These are phyloP conservation scores for Psilocybe cubensis DNA, from an alignment of 768 basidiomycete species.

Conservation along the genomic window DNA sequence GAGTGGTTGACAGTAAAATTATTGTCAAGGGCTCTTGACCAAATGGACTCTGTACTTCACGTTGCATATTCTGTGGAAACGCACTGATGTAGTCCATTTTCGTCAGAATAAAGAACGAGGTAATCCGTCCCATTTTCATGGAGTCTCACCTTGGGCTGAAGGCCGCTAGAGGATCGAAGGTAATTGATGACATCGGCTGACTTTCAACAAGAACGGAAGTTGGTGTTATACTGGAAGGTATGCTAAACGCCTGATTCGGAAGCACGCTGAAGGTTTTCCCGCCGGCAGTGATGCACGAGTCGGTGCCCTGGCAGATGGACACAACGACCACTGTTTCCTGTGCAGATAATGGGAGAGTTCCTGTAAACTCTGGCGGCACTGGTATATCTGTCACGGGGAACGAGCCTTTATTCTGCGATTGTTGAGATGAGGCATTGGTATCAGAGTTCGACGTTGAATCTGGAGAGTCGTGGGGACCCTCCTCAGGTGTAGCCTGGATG, in stretches of 20 bases:
- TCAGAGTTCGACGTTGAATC: background rate
- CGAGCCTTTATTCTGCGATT: background rate
- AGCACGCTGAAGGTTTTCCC: background rate
- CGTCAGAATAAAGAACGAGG: too few relatives aligned
- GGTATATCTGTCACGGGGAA: background rate
- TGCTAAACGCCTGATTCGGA: background rate
- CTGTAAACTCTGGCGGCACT: background rate
- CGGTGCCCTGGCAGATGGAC: background rate
- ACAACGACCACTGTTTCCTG: background rate
- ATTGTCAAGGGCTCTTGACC: background rate
- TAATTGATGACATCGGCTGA: background rate
- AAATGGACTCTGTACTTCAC: background rate
- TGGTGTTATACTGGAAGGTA: too few relatives aligned
- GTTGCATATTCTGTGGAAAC: background rate
- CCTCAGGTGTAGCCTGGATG: too few relatives aligned
- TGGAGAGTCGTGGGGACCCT: background rate
- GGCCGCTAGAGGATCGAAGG: background rate
- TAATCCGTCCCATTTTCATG: too few relatives aligned
- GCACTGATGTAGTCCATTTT: background rate
- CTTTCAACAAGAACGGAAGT: background rate
- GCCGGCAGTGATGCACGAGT: background rate
- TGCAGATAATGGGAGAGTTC: background rate
- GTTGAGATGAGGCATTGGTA: background rate
- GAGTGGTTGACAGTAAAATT: background rate
- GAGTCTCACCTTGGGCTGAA: background rate